Evolutionary conservation across 164 flowering plant species (phyloP), one percentile per base, ranked within the genome.

Genomic region (grape (Vitis vinifera)): DNA sequence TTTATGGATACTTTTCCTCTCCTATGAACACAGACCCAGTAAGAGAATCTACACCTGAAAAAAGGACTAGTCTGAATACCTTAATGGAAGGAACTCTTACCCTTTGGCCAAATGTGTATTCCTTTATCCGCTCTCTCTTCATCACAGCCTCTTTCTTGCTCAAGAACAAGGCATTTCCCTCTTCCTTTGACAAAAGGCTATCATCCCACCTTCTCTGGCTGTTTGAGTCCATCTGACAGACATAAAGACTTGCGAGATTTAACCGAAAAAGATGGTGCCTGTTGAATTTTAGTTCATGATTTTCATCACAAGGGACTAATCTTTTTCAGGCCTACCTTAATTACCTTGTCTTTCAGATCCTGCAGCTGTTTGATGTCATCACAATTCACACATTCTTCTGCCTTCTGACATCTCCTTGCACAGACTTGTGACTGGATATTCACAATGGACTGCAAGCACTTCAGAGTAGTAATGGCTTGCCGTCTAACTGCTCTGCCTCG

Each of bases 151-250:
- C 85, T 72, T 73, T 83, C 80, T 80, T 87, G 78, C 80, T 85
- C 48, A 82, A 13, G 55, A 57, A 68, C 65, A 77, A 59, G n/a
- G 82, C 75, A 48, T 85, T 84, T 10, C 63, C 77, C 37, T 82
- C 86, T 73, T 87, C 84, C 74, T 85, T 86, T 57, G 91, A 68
- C 58, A 82, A 51, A 14, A 74, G 50, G 57, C 89, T 86, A n/a
- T 78, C 82, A 68, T 87, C 89, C 93, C 87, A 81, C 80, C 83
- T 75, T 69, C 73, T 83, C 31, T 65, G 80, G 66, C 73, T 70
- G 56, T 75, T 78, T 10, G 70, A 47, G 63, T 89, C 86, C 30
- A 83, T 75, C 93, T 88, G 80, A 71, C 78, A 19, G 47, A 58
- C 17, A 14, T 51, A 67, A 3, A 30, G 51, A 7, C 6, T 37